These are phyloP conservation scores for Sporobolus alterniflorus DNA, from an alignment of 202 grass and related monocot genomes.

Conservation along the genomic window DNA sequence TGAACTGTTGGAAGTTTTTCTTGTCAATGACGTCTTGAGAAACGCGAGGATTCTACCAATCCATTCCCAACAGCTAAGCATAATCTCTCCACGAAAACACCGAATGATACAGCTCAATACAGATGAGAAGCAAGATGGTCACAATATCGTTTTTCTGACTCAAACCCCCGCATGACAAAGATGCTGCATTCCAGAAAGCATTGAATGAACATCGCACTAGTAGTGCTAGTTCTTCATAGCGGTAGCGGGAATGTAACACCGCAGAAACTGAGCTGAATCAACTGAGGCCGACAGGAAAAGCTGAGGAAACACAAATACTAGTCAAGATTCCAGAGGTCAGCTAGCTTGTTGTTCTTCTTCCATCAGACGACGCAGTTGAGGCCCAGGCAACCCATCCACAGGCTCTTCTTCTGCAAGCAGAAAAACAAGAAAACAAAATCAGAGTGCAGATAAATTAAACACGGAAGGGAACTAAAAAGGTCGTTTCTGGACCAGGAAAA, in stretches of 20 bases:
- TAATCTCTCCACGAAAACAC: too few relatives aligned
- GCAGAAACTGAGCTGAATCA: too few relatives aligned
- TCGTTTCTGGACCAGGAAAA: background rate
- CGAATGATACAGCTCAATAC: too few relatives aligned
- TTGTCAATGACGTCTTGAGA: too few relatives aligned
- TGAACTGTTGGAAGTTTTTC: too few relatives aligned
- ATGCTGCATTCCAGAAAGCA: background rate
- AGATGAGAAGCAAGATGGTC: too few relatives aligned
- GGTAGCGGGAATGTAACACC: too few relatives aligned
- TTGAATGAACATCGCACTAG: too few relatives aligned
- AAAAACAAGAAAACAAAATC: background rate
- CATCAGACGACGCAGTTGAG: conserved; percentile 42
- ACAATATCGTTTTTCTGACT: too few relatives aligned
- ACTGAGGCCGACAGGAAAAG: background rate
- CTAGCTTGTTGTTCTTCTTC: background rate
- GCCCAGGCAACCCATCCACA: conserved; percentile 35
- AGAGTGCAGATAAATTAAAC: background rate
- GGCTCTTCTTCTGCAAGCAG: conserved; percentile 41
- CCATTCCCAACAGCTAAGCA: too few relatives aligned
- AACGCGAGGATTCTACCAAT: too few relatives aligned
- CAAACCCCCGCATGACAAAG: background rate
- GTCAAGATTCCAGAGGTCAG: background rate
- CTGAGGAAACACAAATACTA: background rate
- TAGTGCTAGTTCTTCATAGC: too few relatives aligned
- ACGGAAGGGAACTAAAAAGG: background rate